Conservation (phyloP, 371 early-diverging fungal genomes). For the Mortierella sp. region DNA sequence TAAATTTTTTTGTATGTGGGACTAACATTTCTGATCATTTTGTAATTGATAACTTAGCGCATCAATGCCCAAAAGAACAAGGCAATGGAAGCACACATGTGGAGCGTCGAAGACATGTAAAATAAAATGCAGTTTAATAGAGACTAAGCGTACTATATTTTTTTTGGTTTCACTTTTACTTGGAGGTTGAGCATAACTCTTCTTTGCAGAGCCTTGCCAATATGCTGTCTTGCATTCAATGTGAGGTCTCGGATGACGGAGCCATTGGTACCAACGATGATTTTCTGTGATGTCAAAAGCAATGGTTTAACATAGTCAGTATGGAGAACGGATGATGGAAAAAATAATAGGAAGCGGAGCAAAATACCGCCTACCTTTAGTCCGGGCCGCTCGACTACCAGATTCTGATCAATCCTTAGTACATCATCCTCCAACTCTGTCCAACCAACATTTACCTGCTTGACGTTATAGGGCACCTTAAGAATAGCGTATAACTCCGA, state of each 20-base stretch:
- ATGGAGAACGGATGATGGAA: background rate
- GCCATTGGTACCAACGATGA: slow-evolving; percentile 67
- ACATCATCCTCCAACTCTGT: slow-evolving; percentile 62
- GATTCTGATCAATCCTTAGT: slow-evolving; percentile 68
- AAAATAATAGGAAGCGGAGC: slow-evolving; percentile 5
- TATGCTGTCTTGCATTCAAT: slow-evolving; percentile 58
- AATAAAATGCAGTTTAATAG: background rate
- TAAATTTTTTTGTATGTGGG: background rate
- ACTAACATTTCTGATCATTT: background rate
- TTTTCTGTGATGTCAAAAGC: slow-evolving; percentile 52
- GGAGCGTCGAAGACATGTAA: slow-evolving; percentile 81
- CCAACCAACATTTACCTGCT: slow-evolving; percentile 79
- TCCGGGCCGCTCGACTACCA: slow-evolving; percentile 52
- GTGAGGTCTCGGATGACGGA: slow-evolving; percentile 63
- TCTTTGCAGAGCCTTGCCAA: slow-evolving; percentile 61
- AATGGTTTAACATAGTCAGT: background rate
- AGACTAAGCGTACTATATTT: slow-evolving; percentile 4
- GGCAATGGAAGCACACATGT: slow-evolving; percentile 70
- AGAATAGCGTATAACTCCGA: slow-evolving; percentile 75
- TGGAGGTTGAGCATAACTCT: slow-evolving; percentile 67
- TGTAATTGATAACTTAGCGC: slow-evolving; percentile 32
- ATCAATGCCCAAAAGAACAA: slow-evolving; percentile 63
- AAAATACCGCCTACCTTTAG: slow-evolving; percentile 33
- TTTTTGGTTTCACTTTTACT: slow-evolving; percentile 58
- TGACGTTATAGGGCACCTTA: slow-evolving; percentile 77